Evolutionary conservation across 768 basidiomycete species (phyloP), one percentile per base, ranked within the genome.

Genomic region (Trametes meyenii): DNA sequence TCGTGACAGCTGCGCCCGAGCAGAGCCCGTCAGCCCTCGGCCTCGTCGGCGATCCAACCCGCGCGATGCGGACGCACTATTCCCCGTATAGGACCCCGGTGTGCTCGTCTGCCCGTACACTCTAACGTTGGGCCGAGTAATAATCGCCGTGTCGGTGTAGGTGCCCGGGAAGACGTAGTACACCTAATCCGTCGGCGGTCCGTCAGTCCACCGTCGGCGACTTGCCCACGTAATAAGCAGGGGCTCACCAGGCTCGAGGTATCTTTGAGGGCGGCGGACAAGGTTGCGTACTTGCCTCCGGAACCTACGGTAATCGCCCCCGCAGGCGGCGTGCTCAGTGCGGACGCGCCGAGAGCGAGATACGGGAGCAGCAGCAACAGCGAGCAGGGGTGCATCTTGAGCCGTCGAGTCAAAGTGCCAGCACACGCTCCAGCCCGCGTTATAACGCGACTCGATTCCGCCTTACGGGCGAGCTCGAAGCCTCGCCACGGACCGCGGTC

Each of bases 301-400:
- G 62, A 36, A 16, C 66, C 68, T 19, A 69, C 65, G 12, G 66
- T 67, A 53, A 69, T 69, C 10, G 68, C 66, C 8, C 66, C 68
- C 12, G 60, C 38, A 14, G 68, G 66, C 19, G 68, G 68, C 5
- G 60, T 62, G 58, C 60, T 67, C 26, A 69, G 61, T 12, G 62
- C 68, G 36, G 36, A 46, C 24, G 40, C 64, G 5, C 53, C 49
- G 1, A 54, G 6, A 10, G 59, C 26, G 35, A 65, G 54, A 35
- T 33, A 21, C 24, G 49, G 19, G 38, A 50, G 40, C 44, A 60
- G 40, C 44, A 60, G 26, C 19, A 64, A 46, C 21, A 56, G 52
- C 24, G 49, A 33, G 53, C 39, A 26, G 24, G 57, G 35, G 39
- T 54, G 16, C 57, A 63, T 58, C 16, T 19, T 33, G 55, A 29